Percentiles rank a stretch among this genome's conserved stretches.
These are phyloP conservation scores for Linnemannia hyalina DNA, from an alignment of 192 early-diverging fungal species.

Conservation along the genomic window DNA sequence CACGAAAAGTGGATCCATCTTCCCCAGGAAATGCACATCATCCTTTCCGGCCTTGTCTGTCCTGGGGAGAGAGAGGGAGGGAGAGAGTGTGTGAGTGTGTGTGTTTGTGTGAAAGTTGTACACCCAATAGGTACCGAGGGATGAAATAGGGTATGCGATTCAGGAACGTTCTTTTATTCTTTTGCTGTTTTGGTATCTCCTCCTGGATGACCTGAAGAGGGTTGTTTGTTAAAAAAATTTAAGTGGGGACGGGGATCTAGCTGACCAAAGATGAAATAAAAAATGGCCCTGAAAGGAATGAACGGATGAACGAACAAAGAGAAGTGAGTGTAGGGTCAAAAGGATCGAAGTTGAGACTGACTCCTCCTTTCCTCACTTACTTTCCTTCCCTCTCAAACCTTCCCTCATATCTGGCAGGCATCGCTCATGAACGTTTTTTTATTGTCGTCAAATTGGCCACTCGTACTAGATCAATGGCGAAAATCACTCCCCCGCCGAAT, in stretches of 20 bases:
- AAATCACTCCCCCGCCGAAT: neutral
- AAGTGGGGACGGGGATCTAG: neutral
- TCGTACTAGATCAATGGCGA: neutral
- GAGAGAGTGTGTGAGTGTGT: too few relatives aligned
- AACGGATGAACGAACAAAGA: too few relatives aligned
- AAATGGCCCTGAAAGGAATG: too few relatives aligned
- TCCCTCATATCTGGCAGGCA: neutral
- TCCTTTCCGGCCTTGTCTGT: neutral
- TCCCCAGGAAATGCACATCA: too few relatives aligned
- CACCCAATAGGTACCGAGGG: neutral
- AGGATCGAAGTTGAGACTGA: neutral
- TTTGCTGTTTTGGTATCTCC: neutral
- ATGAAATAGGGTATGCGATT: neutral
- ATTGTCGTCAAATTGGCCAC: neutral
- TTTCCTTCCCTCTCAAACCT: neutral
- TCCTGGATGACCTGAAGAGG: neutral
- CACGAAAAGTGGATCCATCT: too few relatives aligned
- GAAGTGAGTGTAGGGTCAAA: too few relatives aligned
- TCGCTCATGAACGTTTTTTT: neutral
- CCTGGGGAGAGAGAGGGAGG: neutral
- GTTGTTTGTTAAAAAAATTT: neutral
- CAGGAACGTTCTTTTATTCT: slow-evolving; percentile 3
- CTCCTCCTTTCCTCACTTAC: neutral
- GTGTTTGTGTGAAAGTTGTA: neutral
- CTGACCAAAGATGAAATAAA: too few relatives aligned